phyloP scores from a whole-genome alignment of 2,329 filamentous ascomycete genomes.

The Chaetomiaceae sp. region DNA sequence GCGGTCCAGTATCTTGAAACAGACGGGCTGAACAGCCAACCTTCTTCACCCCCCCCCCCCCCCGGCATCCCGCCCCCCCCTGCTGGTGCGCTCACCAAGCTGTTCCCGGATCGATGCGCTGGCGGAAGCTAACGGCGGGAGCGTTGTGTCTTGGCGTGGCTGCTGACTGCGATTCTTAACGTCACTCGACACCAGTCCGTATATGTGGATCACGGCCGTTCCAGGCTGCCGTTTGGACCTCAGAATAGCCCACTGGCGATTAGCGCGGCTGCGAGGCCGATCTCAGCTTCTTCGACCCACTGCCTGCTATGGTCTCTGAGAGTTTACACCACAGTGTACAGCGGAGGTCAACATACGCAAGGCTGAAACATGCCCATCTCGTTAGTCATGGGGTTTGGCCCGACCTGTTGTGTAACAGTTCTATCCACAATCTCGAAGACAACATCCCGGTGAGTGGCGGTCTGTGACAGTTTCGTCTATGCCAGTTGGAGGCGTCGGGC shows the following conservation, averaged over 20 bases:
- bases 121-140: not conserved
- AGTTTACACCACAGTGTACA: too few relatives aligned
- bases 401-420: too few relatives aligned
- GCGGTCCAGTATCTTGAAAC: constrained; percentile 11
- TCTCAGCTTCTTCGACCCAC: too few relatives aligned
- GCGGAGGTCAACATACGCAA: too few relatives aligned
- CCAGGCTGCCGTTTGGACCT: not conserved
- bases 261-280: not conserved
- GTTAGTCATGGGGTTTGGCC: too few relatives aligned
- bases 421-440: too few relatives aligned
- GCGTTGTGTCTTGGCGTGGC: not conserved
- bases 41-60: too few relatives aligned
- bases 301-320: too few relatives aligned
- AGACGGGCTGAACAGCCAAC: not conserved
- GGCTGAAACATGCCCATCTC: too few relatives aligned
- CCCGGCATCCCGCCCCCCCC: not conserved
- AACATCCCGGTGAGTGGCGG: too few relatives aligned
- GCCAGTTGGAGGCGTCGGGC: too few relatives aligned
- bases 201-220: not conserved
- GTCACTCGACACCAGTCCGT: not conserved
- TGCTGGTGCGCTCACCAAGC: not conserved
- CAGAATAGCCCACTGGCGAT: not conserved
- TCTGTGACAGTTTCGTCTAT: too few relatives aligned
- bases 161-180: not conserved
- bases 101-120: not conserved